Base-by-base conservation (phyloP, 192 early-diverging fungal genomes). In the Chytriomyces confervae region DNA sequence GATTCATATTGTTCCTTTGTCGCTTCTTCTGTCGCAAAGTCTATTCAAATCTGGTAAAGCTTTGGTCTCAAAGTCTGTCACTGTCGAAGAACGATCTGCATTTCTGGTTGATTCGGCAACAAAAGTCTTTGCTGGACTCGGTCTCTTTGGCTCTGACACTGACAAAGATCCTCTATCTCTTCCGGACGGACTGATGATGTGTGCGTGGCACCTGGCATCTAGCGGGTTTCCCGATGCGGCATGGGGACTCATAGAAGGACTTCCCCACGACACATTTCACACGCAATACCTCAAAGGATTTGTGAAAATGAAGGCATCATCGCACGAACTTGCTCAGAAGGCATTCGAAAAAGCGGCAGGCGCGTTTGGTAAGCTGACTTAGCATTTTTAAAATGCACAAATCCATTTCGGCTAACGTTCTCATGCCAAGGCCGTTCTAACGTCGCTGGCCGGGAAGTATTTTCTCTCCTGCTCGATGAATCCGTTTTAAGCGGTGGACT, bases 251-350 rank as follows among this genome's bases (percentile, higher is more conserved):
- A 23, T 82, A 6, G 60, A 51, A 6, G 46, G 61, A 18, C 61
- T 80, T 49, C 77, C 79, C 8, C 20, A 51, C 47, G 51, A 61
- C 7, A 76, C 72, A 2, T 63, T 79, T 44, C 64, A 77, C 16
- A 48, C 67, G 68, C n/a, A 53, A n/a, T 81, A 81, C 36, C 69
- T 84, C 57, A 48, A 75, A 16, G 79, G 71, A 8, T 60, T 69
- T n/a, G 79, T 73, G 46, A 68, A 36, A 47, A 18, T 79, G 8
- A 77, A 80, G 46, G 20, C 53, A 16, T 71, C 46, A 5, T 72
- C 79, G 11, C 81, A 57, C 45, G 76, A 72, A 7, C 57, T 7
- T 27, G 80, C 80, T 4, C 45, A 73, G 20, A 24, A 44, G 23
- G 61, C 48, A 20, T 81, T 84, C 44, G 72, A 67, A 57, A 23